Base-by-base conservation (phyloP, 2,329 filamentous ascomycete genomes). In the Cladosporium austrohemisphaericum region DNA sequence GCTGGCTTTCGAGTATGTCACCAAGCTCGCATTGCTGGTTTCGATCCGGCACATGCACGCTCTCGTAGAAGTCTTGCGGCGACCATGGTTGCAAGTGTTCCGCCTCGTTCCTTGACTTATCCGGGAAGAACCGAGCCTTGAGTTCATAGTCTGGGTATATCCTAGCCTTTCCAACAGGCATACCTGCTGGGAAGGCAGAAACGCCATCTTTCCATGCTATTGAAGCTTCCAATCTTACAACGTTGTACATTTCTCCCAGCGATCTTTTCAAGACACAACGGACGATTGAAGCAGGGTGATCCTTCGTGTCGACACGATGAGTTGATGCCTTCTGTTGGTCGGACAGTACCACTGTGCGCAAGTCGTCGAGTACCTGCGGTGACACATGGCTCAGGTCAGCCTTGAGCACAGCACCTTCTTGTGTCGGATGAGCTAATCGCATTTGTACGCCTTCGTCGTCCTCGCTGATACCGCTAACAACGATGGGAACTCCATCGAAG, bases 51-150 rank as follows among this genome's bases (percentile, higher is more conserved):
- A 83, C 76, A 59, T 83, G 77, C 1, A 86, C 83, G 13, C 80
- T 80, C 45, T 85, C 77, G 59, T 90, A 91, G 61, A 91, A 91
- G 50, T 79, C 76, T 41, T 74, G 71, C 9, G 76, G 71, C 3
- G 69, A 68, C 73, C 75, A 77, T 11, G 54, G 48, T 38, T 59
- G 50, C 9, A 19, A 56, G 31, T 59, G 54, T 29, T 64, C 56
- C 9, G 50, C 41, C 14, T 50, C 46, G 8, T 55, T 55, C 40
- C 56, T 37, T 5, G 44, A 50, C 3, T 31, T n/a, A 44, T 63
- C 58, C n/a, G 55, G 47, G 10, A 41, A 43, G 25, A 50, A 43
- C 16, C 47, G 47, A 13, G 56, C 55, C 16, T 55, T 32, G 10
- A 57, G 23, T 9, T 57, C 54, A 29, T 63, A 63, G 40, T 65